Base-by-base conservation (phyloP, 2,329 filamentous ascomycete genomes). In the Coniochaeta sp. region DNA sequence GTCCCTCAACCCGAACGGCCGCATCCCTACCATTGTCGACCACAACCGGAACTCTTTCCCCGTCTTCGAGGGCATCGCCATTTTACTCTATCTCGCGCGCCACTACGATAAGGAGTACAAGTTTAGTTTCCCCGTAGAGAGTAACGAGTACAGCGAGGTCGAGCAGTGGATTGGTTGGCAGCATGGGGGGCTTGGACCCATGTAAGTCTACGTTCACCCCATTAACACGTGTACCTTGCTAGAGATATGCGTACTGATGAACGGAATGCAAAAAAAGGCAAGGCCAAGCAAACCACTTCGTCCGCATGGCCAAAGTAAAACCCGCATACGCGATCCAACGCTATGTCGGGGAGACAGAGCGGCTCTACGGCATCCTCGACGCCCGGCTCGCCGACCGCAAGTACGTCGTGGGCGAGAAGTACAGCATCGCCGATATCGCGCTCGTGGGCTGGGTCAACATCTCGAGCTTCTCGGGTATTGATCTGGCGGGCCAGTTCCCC, bases 231-330 rank as follows among this genome's bases (percentile, higher is more conserved):
- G n/a, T n/a, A n/a, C n/a, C n/a, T n/a, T n/a, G n/a, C n/a, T n/a
- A n/a, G n/a, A n/a, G n/a, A n/a, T n/a, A n/a, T n/a, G n/a, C n/a
- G n/a, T n/a, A n/a, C n/a, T n/a, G n/a, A n/a, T n/a, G n/a, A n/a
- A n/a, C n/a, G n/a, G n/a, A n/a, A n/a, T n/a, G n/a, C n/a, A 12
- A 10, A 38, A 27, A 47, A 24, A 85, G 83, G 79, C 86, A 90
- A 66, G 87, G 83, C 22, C 87, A 91, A 65, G 83, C 85, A 53
- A 85, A 87, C 66, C 86, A 91, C 69, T 91, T 91, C 71, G 66
- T 73, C 50, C 77, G 80, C 35, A 83, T 85, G 60, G 80, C 85
- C 4, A 81, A 83, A 38, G 84, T 89, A 61, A 78, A 77, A 61
- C 85, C 89, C 60, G 75, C 82, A 48, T 91, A 90, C 65, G 83